These are phyloP conservation scores for Hygrocybe punicea DNA, from an alignment of 768 basidiomycete genomes.

Conservation along the genomic window DNA sequence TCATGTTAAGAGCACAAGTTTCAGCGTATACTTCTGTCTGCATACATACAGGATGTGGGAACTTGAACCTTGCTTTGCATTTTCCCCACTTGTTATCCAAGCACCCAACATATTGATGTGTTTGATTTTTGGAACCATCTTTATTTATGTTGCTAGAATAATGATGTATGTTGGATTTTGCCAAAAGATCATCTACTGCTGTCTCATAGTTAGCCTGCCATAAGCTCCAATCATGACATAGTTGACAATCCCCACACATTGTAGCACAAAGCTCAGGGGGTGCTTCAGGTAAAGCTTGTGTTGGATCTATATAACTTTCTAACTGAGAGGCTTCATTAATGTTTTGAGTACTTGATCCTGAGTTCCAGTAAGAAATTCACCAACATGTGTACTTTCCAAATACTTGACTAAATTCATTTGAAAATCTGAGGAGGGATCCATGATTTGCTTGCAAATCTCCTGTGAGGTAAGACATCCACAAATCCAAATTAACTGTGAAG, in stretches of 20 bases:
- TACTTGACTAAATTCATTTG: slow-evolving; percentile 24
- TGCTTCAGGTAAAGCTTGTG: slow-evolving; percentile 19
- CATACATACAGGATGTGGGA: slow-evolving; percentile 24
- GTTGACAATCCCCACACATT: slow-evolving; percentile 30
- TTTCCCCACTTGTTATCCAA: slow-evolving; percentile 23
- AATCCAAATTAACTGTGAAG: slow-evolving; percentile 39
- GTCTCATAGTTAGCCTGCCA: slow-evolving; percentile 15
- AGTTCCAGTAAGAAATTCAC: slow-evolving; percentile 29
- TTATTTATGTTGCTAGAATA: slow-evolving; percentile 20
- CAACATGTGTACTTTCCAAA: slow-evolving; percentile 29
- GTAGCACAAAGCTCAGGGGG: slow-evolving; percentile 24
- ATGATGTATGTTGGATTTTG: slow-evolving; percentile 16
- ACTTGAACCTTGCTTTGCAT: slow-evolving; percentile 33
- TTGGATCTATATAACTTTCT: slow-evolving; percentile 18
- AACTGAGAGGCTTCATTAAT: background rate
- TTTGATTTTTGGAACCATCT: slow-evolving; percentile 25
- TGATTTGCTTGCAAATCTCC: slow-evolving; percentile 29
- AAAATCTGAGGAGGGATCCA: slow-evolving; percentile 22
- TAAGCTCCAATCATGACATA: slow-evolving; percentile 7
- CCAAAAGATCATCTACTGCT: slow-evolving; percentile 19
- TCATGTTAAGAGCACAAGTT: slow-evolving; percentile 24
- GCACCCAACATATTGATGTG: slow-evolving; percentile 18
- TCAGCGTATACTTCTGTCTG: slow-evolving; percentile 26
- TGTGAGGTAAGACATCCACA: slow-evolving; percentile 26
- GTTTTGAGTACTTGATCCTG: slow-evolving; percentile 13